phyloP scores from a whole-genome alignment of 192 early-diverging fungal genomes.

The Funneliformis geosporum region DNA sequence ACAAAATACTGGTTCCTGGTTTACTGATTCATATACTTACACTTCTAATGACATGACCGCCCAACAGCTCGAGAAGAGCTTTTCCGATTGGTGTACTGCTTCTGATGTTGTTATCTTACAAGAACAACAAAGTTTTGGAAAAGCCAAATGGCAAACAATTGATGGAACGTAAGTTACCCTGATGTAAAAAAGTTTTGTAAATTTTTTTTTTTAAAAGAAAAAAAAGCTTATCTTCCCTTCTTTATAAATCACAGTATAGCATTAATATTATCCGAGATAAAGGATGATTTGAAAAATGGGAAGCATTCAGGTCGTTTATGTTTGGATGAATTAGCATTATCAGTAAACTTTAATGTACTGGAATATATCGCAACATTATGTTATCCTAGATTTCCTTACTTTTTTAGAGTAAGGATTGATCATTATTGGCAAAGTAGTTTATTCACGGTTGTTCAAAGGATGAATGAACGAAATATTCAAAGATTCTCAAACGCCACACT shows the following conservation, averaged over 20 bases:
- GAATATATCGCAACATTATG: slow-evolving; percentile 34
- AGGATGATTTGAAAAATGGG: neutral
- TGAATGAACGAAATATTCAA: slow-evolving; percentile 43
- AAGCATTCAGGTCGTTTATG: slow-evolving; percentile 19
- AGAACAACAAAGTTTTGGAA: slow-evolving; percentile 30
- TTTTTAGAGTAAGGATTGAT: slow-evolving; percentile 43
- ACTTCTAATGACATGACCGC: slow-evolving; percentile 22
- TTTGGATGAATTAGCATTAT: slow-evolving; percentile 35
- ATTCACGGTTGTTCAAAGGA: slow-evolving; percentile 35
- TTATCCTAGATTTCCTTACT: slow-evolving; percentile 39
- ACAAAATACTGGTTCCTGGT: slow-evolving; percentile 36
- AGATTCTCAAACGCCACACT: slow-evolving; percentile 24
- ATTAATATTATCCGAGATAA: neutral
- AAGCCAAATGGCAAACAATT: slow-evolving; percentile 41
- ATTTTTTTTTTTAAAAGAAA: neutral
- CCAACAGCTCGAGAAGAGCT: slow-evolving; percentile 34
- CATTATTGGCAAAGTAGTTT: slow-evolving; percentile 45
- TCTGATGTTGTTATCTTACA: neutral
- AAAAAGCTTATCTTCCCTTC: neutral
- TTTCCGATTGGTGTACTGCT: slow-evolving; percentile 33
- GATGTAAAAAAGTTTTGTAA: too few species aligned
- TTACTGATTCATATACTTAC: slow-evolving; percentile 38
- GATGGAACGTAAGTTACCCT: slow-evolving; percentile 42
- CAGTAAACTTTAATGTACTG: slow-evolving; percentile 36
- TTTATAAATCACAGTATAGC: neutral